Base-by-base conservation (phyloP, 805 yeast species). In the Saturnispora dispora region DNA sequence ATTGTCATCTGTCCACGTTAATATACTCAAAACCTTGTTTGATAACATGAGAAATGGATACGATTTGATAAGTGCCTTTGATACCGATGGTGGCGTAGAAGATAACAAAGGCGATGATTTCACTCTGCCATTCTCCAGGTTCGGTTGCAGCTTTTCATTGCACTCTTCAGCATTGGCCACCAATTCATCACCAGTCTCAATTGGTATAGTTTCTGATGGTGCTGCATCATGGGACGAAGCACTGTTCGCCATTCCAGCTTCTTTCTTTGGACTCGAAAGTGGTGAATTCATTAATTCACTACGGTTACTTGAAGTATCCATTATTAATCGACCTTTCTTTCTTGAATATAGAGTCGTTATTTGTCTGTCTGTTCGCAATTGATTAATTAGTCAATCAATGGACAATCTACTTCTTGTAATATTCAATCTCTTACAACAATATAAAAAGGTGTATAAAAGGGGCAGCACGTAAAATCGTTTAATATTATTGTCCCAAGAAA, bases 1-100 rank as follows among this genome's bases (percentile, higher is more conserved):
- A 63, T 88, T 93, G 36, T 85, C 90, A 55, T 82, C 82, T 2
- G 97, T 86, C 99, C 99, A 91, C 0, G 98, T 90, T 36, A 87
- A 66, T 39, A 89, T 73, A 42, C 87, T 82, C 51, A 89, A 71
- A 2, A 78, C 55, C 57, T 82, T 80, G 64, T 90, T 88, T 9
- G 82, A 79, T 1, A 85, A 77, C 39, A 86, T 74, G 42, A 91
- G 71, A 63, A 88, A 88, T 2, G 98, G 98, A 64, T 91, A 90
- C 9, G 95, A 80, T 54, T 81, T 76, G 39, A 89, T 79, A 48
- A 91, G 73, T 3, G 93, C 87, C 59, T 87, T 85, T 30, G 96
- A 83, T 13, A 91, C 88, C 0, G 89, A 79, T 2, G 96, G 93
- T 2, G 98, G 98, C 0, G 99, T 93, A 1, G 88, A 81, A 1